Evolutionary conservation across 1,284 basidiomycete species (phyloP), one percentile per base, ranked within the genome.

Genomic region (Pyrrhoderma lamaoense): DNA sequence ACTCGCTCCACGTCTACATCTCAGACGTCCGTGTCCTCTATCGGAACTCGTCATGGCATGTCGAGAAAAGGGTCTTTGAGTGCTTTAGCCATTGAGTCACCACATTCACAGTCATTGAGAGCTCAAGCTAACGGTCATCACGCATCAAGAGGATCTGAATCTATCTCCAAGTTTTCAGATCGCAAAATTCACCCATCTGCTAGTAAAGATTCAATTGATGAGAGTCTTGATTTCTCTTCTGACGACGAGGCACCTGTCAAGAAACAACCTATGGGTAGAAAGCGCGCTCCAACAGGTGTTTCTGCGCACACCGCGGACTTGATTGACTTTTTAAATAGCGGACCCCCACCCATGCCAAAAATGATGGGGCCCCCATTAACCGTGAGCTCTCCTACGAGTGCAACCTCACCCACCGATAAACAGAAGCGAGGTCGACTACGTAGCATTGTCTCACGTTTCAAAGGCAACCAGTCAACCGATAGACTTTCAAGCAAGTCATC

Each of bases 381-480:
- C 5, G 11, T 31, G 27, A 31, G 27, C 27, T 19, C 44, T 18
- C 34, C 49, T 13, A 36, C 34, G n/a, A 18, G 16, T 18, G 59
- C 67, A 2, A 61, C 67, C 51, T 55, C 45, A n/a, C 21, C 38
- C 5, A 22, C 16, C 5, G 83, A 81, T 59, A 62, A 67, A 3
- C 59, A 61, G 46, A 65, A 68, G 19, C 71, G 72, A 35, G 76
- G 75, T 42, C 74, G 85, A 34, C 66, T 89, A 53, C 82, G 86
- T 62, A 77, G 80, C 55, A 89, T 89, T 81, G 85, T 89, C 59
- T 88, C 85, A 21, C 80, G 79, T 58, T 68, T 89, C 43, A 79
- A 76, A 45, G 67, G 86, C 51, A 72, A 78, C 4, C n/a, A n/a
- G 45, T 71, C 68, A 23, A 75, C 73, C 49, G 79, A 79, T 59